Evolutionary conservation across 2,329 filamentous ascomycete genomes (phyloP), one percentile per base, ranked within the genome.

Genomic region (Alternaria triticina): DNA sequence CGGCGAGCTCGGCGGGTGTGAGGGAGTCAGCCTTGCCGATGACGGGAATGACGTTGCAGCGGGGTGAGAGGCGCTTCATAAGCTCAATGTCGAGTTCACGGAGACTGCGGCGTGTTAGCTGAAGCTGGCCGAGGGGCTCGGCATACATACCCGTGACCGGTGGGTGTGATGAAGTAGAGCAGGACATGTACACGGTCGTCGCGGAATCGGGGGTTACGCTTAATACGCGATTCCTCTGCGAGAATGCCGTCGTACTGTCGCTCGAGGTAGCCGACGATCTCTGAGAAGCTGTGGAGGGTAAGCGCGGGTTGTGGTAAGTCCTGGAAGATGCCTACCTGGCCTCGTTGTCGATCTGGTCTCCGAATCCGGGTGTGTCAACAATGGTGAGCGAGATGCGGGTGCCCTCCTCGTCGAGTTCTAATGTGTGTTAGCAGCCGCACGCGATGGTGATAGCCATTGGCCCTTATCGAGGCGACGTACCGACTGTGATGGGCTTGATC

Each of bases 181-280:
- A 99, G 90, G 73, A 94, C 96, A 80, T 99, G 96, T 52, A 99
- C 93, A 85, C 96, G 93, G 86, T 99, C 98, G 85, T 99, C 96
- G 80, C 96, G 91, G 91, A 99, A 99, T 79, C 96, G 91, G 75
- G 96, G 96, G 86, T 99, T 99, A 94, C 96, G 96, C 92, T 99
- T 99, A 88, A 99, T 99, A 86, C 96, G 93, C 77, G 96, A 98
- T 86, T 99, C 96, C 86, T 98, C 95, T 67, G 96, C 95, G 75
- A 99, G 89, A 87, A 99, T 98, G 82, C 98, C 94, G 83, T 99
- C 96, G 83, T 98, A 98, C 89, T 99, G 95, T 85, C 95, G 90
- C 88, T 99, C 96, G 77, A 99, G 92, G 84, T 97, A 97, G 74
- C 94, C 95, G 74, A 97, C 94, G 77, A 99, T 99, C 84, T 98